phyloP scores from a whole-genome alignment of 192 early-diverging fungal species.

The Umbelopsis ramanniana region DNA sequence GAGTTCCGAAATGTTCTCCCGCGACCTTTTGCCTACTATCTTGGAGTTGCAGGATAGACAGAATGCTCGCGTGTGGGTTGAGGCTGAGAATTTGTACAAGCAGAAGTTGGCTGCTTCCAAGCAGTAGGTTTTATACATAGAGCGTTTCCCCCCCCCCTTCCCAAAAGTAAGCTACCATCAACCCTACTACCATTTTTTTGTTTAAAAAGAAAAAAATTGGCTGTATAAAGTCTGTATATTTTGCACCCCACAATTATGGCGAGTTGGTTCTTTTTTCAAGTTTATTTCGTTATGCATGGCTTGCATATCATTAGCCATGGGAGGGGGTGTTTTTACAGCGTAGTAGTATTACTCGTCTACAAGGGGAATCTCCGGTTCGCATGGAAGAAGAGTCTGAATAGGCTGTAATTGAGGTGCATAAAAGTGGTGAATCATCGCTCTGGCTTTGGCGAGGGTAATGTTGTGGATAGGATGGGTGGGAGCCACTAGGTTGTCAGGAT shows the following conservation, averaged over 20 bases:
- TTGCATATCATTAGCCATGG: too few species aligned
- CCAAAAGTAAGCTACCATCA: too few species aligned
- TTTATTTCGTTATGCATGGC: too few species aligned
- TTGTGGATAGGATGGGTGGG: slow-evolving; percentile 80
- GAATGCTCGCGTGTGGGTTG: slow-evolving; percentile 76
- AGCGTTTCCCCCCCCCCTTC: not conserved
- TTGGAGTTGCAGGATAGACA: slow-evolving; percentile 69
- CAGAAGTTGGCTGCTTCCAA: slow-evolving; percentile 70
- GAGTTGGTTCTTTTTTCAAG: too few species aligned
- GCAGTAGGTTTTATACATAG: slow-evolving; percentile 21
- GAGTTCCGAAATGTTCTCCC: slow-evolving; percentile 84
- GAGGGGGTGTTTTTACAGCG: too few species aligned
- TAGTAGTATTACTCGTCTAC: slow-evolving; percentile 5
- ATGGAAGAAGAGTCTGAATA: slow-evolving; percentile 26
- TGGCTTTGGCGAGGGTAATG: slow-evolving; percentile 54
- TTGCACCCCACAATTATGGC: too few species aligned
- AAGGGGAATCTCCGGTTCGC: slow-evolving; percentile 13
- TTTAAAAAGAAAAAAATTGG: not conserved
- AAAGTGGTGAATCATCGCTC: slow-evolving; percentile 52
- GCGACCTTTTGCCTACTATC: slow-evolving; percentile 86
- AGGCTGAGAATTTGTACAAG: slow-evolving; percentile 83
- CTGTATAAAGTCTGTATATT: slow-evolving; percentile 24
- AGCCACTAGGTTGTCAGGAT: slow-evolving; percentile 51
- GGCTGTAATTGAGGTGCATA: slow-evolving; percentile 38
- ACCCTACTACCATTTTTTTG: not conserved